Evolutionary conservation across 164 flowering plant genomes (phyloP).

Genomic region (Stephania yunnanensis): DNA sequence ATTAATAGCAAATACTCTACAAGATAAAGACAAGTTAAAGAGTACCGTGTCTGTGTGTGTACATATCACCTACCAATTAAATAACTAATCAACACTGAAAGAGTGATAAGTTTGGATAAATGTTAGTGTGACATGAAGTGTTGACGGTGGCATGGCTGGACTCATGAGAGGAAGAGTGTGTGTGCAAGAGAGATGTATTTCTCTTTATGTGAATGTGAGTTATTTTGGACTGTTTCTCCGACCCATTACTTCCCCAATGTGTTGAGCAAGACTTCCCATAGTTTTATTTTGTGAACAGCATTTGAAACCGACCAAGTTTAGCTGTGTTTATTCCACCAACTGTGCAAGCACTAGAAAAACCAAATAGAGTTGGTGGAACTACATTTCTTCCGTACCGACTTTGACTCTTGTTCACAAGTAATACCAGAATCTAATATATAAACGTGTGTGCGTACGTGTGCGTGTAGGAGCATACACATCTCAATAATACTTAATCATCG

Average conservation of each 20-base stretch:
- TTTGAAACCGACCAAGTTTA: not conserved
- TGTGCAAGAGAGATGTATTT: not conserved
- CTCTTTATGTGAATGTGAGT: not conserved
- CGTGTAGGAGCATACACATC: too few relatives aligned
- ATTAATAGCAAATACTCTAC: too few relatives aligned
- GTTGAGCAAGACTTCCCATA: not conserved
- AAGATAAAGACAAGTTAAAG: too few relatives aligned
- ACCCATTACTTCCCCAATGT: not conserved
- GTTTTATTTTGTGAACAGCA: not conserved
- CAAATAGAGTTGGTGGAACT: not conserved
- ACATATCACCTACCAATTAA: too few relatives aligned
- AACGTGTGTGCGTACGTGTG: too few relatives aligned
- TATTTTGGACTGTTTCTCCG: not conserved
- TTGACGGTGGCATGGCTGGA: not conserved
- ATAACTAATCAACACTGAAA: too few relatives aligned
- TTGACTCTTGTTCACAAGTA: not conserved
- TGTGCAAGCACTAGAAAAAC: not conserved
- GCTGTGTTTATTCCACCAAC: slow-evolving; percentile 1
- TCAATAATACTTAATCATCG: too few relatives aligned
- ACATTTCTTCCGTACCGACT: not conserved
- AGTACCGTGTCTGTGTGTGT: too few relatives aligned
- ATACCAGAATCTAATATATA: too few relatives aligned
- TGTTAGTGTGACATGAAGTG: too few relatives aligned
- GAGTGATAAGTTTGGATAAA: too few relatives aligned
- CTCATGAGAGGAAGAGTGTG: not conserved